Conservation (phyloP, 2,329 filamentous ascomycete genomes). For the Chaetomium globosum region DNA sequence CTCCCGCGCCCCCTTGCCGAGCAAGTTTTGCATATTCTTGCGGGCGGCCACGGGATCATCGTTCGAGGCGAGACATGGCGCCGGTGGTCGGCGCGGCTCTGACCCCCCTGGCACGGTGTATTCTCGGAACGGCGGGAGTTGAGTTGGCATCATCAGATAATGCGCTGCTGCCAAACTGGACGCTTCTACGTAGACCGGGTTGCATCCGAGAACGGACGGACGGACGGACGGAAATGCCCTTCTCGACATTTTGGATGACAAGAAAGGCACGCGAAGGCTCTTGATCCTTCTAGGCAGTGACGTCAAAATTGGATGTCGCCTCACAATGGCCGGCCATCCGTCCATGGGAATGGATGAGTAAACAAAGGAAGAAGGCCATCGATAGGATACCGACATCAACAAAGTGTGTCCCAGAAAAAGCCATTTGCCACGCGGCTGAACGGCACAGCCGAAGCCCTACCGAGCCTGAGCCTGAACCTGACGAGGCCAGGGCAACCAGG, state of each 20-base stretch:
- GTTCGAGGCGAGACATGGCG: slow-evolving; percentile 7
- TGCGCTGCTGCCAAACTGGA: neutral
- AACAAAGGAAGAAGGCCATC: slow-evolving; percentile 2
- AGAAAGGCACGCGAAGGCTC: neutral
- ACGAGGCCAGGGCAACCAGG: neutral
- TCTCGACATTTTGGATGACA: slow-evolving; percentile 5
- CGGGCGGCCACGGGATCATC: slow-evolving; percentile 1
- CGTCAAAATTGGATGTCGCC: slow-evolving; percentile 19
- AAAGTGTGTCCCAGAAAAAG: slow-evolving; percentile 9
- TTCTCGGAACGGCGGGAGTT: slow-evolving; percentile 30
- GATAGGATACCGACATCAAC: neutral
- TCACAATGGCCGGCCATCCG: neutral
- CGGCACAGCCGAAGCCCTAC: slow-evolving; percentile 24
- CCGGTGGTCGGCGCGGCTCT: slow-evolving; percentile 26
- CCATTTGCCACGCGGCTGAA: slow-evolving; percentile 19
- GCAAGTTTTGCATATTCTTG: slow-evolving; percentile 14
- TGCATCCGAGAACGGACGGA: slow-evolving; percentile 15
- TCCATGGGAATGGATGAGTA: slow-evolving; percentile 14
- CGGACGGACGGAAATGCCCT: neutral
- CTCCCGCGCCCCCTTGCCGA: slow-evolving; percentile 23
- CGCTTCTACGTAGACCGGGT: neutral
- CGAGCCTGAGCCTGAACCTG: neutral
- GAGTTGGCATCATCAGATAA: neutral
- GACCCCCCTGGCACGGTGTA: slow-evolving; percentile 17
- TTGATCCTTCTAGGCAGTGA: slow-evolving; percentile 21